Evolutionary conservation across 208 protist species (phyloP).

Genomic region (Phytomonas sp.): DNA sequence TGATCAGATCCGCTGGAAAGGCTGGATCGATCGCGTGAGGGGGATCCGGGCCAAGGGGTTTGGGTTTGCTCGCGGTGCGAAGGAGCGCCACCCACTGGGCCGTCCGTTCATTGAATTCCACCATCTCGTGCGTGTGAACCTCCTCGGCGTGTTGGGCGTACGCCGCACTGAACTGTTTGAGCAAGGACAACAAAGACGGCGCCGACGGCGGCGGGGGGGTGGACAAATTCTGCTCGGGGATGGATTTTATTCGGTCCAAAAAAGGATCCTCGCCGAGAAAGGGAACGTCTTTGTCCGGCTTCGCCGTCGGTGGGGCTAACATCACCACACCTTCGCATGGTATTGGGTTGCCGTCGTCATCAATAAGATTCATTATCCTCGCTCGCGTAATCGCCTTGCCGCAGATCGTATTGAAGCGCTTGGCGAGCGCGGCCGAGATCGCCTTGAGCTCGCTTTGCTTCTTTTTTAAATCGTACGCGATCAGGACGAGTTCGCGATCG

Average conservation of each 20-base stretch:
- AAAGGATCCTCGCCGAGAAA: neutral
- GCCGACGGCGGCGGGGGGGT: neutral
- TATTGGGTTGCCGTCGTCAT: slow-evolving; percentile 21
- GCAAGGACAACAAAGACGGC: neutral
- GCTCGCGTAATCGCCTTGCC: slow-evolving; percentile 27
- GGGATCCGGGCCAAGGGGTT: neutral
- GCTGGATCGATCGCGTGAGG: too few relatives aligned
- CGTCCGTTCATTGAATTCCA: neutral
- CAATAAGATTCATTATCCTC: slow-evolving; percentile 28
- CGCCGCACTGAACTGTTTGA: neutral
- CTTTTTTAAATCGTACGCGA: slow-evolving; percentile 48
- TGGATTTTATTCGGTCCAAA: neutral
- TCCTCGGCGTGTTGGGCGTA: neutral
- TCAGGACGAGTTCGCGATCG: slow-evolving; percentile 13
- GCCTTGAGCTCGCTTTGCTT: slow-evolving; percentile 55
- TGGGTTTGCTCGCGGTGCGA: neutral
- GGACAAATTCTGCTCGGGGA: neutral
- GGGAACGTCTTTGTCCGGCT: neutral
- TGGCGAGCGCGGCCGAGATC: slow-evolving; percentile 31
- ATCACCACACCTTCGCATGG: slow-evolving; percentile 24
- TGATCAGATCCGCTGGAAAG: too few relatives aligned
- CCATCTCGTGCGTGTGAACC: neutral
- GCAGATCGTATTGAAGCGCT: slow-evolving; percentile 34
- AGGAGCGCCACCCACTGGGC: neutral
- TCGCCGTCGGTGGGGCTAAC: neutral